Base-by-base conservation (phyloP, 164 flowering plant species). In the Tetracentron sinense region DNA sequence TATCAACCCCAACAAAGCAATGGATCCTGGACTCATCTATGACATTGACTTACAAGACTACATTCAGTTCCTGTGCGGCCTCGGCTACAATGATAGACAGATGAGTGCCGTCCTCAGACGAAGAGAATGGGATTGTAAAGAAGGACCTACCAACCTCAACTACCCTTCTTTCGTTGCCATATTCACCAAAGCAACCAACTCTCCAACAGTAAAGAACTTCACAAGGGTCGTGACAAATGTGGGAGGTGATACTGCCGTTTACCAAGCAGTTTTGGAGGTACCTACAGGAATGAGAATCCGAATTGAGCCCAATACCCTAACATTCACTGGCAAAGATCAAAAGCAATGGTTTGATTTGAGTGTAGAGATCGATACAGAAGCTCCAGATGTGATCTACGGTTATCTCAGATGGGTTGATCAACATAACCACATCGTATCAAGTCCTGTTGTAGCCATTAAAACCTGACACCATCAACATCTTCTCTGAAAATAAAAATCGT, bases 141-240 rank as follows among this genome's bases (percentile, higher is more conserved):
- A 57, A 16, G 50, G 12, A 7, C n/a, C 50, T 14, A 4, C 55
- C 25, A 66, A 71, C 21, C 72, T 78, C 21, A 78, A 75, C 21
- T 72, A 74, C 60, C 78, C 81, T 14, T 74, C 81, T 11, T 74
- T 78, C 50, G 27, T 71, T 14, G 64, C 66, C 16, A 58, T 62
- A 16, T 69, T 73, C 55, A 2, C 20, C 26, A 58, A 58, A 29
- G 22, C 33, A 35, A 67, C 67, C 1, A 44, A 15, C 35, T 46
- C 25, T 33, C 58, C 65, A 22, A 35, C 0, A 6, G 58, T 29
- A 15, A 65, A 65, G 53, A 73, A 42, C 29, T 73, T 73, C 62
- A 70, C 46, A 42, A 60, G 79, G 66, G 63, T 62, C 26, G 66
- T 70, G 35, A 75, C 76, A 15, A 75, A 78, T 29, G 68, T 72